A percentile compares a stretch with the other conserved stretches of the same genome.
phyloP scores from a whole-genome alignment of 2,329 filamentous ascomycete genomes.

The Cytospora piceae region DNA sequence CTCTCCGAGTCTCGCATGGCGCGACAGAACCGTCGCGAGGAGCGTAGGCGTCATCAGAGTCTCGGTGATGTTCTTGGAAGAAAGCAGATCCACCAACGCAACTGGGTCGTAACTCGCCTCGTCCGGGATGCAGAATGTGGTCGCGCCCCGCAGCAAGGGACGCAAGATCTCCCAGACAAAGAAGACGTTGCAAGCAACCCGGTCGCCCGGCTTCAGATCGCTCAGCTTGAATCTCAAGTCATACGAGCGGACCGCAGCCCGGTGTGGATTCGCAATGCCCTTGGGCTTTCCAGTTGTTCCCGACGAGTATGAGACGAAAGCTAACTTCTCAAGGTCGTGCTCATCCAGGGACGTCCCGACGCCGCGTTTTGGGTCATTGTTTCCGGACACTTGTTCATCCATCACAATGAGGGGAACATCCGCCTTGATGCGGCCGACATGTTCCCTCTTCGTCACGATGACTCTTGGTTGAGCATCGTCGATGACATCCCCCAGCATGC shows the following conservation, averaged over 20 bases:
- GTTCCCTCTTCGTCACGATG: conserved; percentile 68
- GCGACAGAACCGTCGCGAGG: conserved; percentile 72
- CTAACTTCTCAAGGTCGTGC: conserved; percentile 72
- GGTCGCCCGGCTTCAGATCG: conserved; percentile 71
- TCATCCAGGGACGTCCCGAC: conserved; percentile 52
- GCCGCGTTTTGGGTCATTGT: conserved; percentile 35
- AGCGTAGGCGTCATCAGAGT: conserved; percentile 85
- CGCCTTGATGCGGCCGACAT: conserved; percentile 67
- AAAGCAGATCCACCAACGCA: conserved; percentile 71
- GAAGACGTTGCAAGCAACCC: conserved; percentile 87
- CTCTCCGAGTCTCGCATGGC: conserved; percentile 66
- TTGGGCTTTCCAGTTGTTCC: conserved; percentile 81
- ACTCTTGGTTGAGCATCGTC: conserved; percentile 74
- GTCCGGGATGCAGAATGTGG: conserved; percentile 75
- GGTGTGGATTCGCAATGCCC: conserved; percentile 79
- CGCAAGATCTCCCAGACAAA: conserved; percentile 86
- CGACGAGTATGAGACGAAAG: conserved; percentile 81
- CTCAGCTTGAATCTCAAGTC: conserved; percentile 71
- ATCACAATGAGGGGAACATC: conserved; percentile 67
- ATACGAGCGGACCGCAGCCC: conserved; percentile 74
- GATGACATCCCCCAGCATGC: conserved; percentile 74
- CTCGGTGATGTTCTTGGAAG: conserved; percentile 70
- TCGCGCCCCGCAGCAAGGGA: conserved; percentile 74
- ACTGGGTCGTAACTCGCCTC: conserved; percentile 77
- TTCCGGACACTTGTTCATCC: conserved; percentile 49